Percentiles rank a stretch among this genome's conserved stretches.
These are phyloP conservation scores for Przewalskia tangutica DNA, from an alignment of 257 asterid species.

Conservation along the genomic window DNA sequence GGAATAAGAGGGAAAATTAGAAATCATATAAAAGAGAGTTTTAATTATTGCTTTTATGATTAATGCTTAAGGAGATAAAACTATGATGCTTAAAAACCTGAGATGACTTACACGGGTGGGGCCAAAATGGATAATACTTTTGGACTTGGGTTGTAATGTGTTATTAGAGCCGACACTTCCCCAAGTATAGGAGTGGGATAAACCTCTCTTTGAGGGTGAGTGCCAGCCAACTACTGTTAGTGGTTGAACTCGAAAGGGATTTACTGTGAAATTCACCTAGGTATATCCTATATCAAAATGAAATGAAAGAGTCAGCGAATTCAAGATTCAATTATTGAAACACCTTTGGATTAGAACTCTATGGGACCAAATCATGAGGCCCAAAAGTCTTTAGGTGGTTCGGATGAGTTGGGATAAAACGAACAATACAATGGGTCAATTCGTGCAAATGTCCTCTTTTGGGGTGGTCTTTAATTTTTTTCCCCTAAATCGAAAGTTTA, in stretches of 20 bases:
- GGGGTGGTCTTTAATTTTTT: no score
- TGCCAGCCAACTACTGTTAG: background rate
- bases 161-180: background rate
- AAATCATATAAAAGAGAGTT: no score
- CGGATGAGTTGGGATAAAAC: background rate
- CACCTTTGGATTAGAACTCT: no score
- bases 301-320: background rate
- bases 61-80: background rate
- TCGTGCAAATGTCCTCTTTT: no score
- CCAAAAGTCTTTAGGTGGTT: background rate
- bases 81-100: background rate
- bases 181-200: background rate
- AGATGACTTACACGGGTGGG: background rate
- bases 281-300: no score
- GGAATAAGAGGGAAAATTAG: no score
- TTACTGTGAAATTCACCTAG: no score
- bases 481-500: no score
- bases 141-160: background rate
- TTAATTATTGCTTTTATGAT: no score
- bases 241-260: no score
- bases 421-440: background rate
- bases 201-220: background rate
- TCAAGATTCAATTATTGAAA: no score
- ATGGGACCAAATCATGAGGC: no score
- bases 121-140: background rate